A percentile compares a stretch with the other conserved stretches of the same genome.
phyloP scores from a whole-genome alignment of 345 rosid species.

The Bruguiera sexangula region DNA sequence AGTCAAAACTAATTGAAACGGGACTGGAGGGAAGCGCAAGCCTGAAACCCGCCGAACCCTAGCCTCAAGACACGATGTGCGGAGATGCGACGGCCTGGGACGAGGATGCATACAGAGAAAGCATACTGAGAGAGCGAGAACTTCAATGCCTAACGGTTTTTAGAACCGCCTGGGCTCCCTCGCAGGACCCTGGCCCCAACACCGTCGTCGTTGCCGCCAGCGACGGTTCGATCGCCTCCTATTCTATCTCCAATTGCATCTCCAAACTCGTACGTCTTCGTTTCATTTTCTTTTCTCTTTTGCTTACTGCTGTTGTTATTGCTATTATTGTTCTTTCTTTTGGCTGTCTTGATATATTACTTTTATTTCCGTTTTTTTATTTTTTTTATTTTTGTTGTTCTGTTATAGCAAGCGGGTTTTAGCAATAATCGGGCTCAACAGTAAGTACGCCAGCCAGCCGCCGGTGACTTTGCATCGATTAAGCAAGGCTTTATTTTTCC shows the following conservation, averaged over 20 bases:
- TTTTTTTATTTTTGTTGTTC: neutral
- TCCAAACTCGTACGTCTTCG: slow-evolving; percentile 43
- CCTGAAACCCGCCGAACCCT: neutral
- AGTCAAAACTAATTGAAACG: neutral
- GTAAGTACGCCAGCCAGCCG: slow-evolving; percentile 30
- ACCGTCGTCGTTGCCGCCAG: slow-evolving; percentile 67
- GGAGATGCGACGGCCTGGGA: slow-evolving; percentile 77
- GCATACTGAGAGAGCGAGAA: slow-evolving; percentile 67
- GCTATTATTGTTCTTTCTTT: too few relatives aligned
- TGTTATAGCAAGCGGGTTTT: slow-evolving; percentile 42
- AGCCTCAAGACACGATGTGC: slow-evolving; percentile 1
- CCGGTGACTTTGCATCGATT: neutral
- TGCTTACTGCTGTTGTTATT: too few relatives aligned
- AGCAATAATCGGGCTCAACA: slow-evolving; percentile 28
- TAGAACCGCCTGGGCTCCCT: slow-evolving; percentile 78
- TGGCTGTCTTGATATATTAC: too few relatives aligned
- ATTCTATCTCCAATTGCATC: slow-evolving; percentile 63
- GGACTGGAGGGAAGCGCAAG: neutral
- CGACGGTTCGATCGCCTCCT: slow-evolving; percentile 73
- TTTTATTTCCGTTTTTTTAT: neutral
- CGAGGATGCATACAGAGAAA: slow-evolving; percentile 63
- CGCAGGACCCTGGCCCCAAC: slow-evolving; percentile 51
- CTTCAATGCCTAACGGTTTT: slow-evolving; percentile 63
- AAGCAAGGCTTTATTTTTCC: neutral
- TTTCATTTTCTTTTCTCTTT: neutral